These are phyloP conservation scores for Fomitopsis betulina DNA, from an alignment of 1,284 basidiomycete species.

Conservation along the genomic window DNA sequence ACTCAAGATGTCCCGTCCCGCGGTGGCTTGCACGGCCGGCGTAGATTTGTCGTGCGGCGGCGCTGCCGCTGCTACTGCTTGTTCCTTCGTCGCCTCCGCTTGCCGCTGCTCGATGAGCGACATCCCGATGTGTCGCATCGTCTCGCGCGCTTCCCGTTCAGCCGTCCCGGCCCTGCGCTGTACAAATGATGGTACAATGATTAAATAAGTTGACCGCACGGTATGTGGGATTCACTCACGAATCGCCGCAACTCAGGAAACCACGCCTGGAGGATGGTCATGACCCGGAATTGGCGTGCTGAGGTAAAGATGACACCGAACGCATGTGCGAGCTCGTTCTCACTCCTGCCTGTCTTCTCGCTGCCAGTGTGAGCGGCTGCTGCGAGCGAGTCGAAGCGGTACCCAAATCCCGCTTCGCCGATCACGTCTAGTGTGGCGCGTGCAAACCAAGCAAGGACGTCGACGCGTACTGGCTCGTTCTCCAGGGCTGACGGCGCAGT, in stretches of 20 bases:
- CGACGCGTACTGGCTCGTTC: conserved; percentile 29
- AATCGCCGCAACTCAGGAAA: conserved; percentile 53
- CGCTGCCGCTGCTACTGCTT: not conserved
- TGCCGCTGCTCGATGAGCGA: conserved; percentile 49
- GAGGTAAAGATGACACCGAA: conserved; percentile 52
- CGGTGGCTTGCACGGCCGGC: conserved; percentile 12
- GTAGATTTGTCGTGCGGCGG: not conserved
- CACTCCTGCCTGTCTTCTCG: conserved; percentile 33
- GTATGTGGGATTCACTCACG: conserved; percentile 34
- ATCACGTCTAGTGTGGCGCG: conserved; percentile 70
- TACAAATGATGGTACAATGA: not conserved
- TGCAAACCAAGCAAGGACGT: conserved; percentile 57
- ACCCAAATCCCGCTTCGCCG: conserved; percentile 65
- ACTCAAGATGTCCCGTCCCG: conserved; percentile 43
- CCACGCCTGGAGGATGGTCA: conserved; percentile 56
- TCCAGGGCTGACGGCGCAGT: conserved; percentile 10
- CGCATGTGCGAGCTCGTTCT: conserved; percentile 51
- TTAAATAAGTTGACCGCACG: too few relatives aligned
- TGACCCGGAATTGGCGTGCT: conserved; percentile 43
- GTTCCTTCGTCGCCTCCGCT: conserved; percentile 24
- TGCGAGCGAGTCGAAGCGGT: conserved; percentile 50
- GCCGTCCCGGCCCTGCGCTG: conserved; percentile 37
- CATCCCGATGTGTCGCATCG: conserved; percentile 52
- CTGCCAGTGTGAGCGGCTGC: conserved; percentile 10
- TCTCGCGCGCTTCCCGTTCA: conserved; percentile 39